Base-by-base conservation (phyloP, 805 yeast genomes). In the Hyphopichia homilentoma region DNA sequence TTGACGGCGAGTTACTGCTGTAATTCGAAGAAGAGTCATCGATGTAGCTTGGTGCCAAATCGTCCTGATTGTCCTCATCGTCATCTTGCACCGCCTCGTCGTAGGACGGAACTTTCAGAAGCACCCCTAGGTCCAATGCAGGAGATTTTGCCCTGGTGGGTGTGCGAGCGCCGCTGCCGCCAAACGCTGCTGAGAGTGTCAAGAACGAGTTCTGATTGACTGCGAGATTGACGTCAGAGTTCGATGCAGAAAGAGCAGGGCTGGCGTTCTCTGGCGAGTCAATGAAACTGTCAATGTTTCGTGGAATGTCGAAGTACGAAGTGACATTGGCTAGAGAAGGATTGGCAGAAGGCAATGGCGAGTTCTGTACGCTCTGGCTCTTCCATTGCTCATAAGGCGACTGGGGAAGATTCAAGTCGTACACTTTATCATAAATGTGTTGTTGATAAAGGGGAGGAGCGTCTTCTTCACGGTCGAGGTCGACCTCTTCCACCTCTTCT, bases 381-480 rank as follows among this genome's bases (percentile, higher is more conserved):
- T 55, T 27, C 15, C 61, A 51, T 40, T 63, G 70, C 36, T 63
- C 70, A 22, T 57, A 33, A 1, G 69, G 70, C 13, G 66, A 46
- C 33, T 52, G 59, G 3, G 59, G 57, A 19, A 53, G 45, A 16
- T 49, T 46, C 25, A 57, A 47, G 45, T 68, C 73, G 39, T 51
- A 68, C 6, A 63, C 37, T 33, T 52, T 48, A 38, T 68, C 75
- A 36, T 47, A 51, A 4, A 54, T 47, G 33, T 65, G 68, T 35
- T 61, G 50, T 23, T 62, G 60, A 43, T 68, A 68, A 19, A 66
- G 27, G 4, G 75, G 75, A 16, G 75, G 75, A 6, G 73, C 73
- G 2, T 50, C 50, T 14, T 52, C 57, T 16, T 45, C 49, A 5
- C 49, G 39, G 25, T 48, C 58, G n/a, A 45, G 38, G 9, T 50